phyloP scores from a whole-genome alignment of 768 basidiomycete species.

The Leccinum rimulosum region DNA sequence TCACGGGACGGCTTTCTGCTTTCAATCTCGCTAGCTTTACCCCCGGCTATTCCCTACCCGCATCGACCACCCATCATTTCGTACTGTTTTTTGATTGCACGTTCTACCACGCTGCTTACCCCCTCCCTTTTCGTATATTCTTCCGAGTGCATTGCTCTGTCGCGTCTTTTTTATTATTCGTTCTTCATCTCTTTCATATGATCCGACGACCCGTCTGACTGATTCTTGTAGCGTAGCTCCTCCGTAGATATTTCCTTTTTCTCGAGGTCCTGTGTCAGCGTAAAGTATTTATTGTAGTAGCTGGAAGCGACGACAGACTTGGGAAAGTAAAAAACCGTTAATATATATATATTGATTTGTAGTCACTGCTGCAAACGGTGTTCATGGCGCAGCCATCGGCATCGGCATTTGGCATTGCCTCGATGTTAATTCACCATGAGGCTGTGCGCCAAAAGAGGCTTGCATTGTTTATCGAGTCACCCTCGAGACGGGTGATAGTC shows the following conservation, averaged over 20 bases:
- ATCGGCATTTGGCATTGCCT: slow-evolving; percentile 2
- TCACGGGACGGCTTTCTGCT: slow-evolving; percentile 29
- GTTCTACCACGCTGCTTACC: slow-evolving; percentile 3
- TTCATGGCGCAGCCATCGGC: neutral
- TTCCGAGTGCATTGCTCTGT: slow-evolving; percentile 2
- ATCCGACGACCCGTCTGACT: neutral
- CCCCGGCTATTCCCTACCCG: slow-evolving; percentile 6
- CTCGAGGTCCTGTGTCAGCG: slow-evolving; percentile 21
- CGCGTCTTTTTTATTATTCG: slow-evolving; percentile 14
- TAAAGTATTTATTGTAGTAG: slow-evolving; percentile 28
- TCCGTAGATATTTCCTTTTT: slow-evolving; percentile 23
- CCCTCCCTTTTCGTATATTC: neutral
- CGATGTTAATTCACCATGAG: slow-evolving; percentile 15
- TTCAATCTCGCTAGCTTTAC: slow-evolving; percentile 4
- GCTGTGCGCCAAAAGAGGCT: neutral
- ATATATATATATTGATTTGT: slow-evolving; percentile 8
- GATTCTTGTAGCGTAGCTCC: slow-evolving; percentile 32
- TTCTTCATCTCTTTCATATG: slow-evolving; percentile 5
- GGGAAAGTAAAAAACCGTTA: slow-evolving; percentile 11
- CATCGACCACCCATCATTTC: slow-evolving; percentile 15
- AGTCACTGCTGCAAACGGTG: neutral
- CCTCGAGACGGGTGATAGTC: too few species aligned
- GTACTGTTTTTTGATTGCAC: slow-evolving; percentile 27
- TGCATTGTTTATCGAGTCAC: neutral
- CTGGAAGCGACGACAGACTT: slow-evolving; percentile 16